Evolutionary conservation across 306 rosid species (phyloP).

Genomic region (Quercus mongolica): DNA sequence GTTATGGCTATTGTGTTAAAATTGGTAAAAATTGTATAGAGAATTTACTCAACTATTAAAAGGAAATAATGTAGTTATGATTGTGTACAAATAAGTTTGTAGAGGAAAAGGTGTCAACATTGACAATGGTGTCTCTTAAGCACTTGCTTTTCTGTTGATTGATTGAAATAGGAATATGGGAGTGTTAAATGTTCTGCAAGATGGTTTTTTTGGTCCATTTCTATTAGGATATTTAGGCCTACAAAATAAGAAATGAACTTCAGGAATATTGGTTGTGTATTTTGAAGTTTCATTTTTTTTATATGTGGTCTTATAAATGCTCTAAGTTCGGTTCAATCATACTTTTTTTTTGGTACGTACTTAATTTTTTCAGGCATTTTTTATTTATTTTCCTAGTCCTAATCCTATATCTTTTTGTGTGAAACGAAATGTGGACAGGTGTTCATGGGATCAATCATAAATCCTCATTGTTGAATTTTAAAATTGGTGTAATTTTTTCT

Average conservation of each 20-base stretch:
- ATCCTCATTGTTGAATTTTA: not conserved
- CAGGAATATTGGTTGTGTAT: not conserved
- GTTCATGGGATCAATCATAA: slow-evolving; percentile 4
- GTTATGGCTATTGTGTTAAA: not conserved
- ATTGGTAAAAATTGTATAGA: not conserved
- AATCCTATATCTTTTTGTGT: not conserved
- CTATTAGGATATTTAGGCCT: not conserved
- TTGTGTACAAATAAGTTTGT: not conserved
- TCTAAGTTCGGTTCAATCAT: not conserved
- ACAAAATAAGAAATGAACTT: not conserved
- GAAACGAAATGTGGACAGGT: not conserved
- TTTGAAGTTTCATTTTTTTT: not conserved
- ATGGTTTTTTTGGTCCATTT: not conserved
- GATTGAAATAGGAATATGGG: not conserved
- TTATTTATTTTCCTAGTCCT: not conserved
- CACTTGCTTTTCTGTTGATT: not conserved
- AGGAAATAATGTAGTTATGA: not conserved
- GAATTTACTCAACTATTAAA: not conserved
- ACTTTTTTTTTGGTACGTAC: not conserved
- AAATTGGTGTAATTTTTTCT: not conserved
- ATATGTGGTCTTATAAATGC: not conserved
- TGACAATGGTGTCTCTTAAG: not conserved
- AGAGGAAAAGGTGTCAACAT: not conserved
- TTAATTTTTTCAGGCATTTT: no score
- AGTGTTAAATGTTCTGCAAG: no score